phyloP scores from a whole-genome alignment of 208 protist species.

The Naegleria lovaniensis region DNA sequence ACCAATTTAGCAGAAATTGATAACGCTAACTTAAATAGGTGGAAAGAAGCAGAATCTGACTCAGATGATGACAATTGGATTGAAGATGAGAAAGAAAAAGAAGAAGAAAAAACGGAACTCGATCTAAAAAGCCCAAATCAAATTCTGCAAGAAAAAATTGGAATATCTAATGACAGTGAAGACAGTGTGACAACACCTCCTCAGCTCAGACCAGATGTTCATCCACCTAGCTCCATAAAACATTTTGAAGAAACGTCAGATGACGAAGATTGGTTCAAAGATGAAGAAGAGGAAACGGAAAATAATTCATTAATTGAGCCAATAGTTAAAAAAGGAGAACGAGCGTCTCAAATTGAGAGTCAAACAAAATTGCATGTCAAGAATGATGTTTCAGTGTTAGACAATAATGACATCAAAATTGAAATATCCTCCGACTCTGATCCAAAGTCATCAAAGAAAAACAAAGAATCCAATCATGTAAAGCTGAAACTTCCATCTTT shows the following conservation, averaged over 20 bases:
- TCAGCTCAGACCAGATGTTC: not conserved
- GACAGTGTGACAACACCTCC: not conserved
- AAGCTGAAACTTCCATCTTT: not conserved
- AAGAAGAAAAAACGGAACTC: not conserved
- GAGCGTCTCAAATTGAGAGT: not conserved
- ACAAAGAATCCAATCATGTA: not conserved
- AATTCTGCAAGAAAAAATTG: not conserved
- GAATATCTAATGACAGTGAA: not conserved
- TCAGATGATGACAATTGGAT: not conserved
- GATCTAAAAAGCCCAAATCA: constrained; percentile 1
- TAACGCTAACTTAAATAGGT: not conserved
- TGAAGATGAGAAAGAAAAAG: not conserved
- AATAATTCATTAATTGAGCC: not conserved
- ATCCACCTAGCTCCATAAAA: not conserved
- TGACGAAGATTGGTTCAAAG: not conserved
- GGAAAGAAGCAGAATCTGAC: not conserved
- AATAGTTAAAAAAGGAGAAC: not conserved
- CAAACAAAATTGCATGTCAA: not conserved
- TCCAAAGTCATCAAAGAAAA: not conserved
- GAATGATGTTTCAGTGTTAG: not conserved
- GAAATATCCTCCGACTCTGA: not conserved
- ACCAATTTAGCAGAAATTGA: not conserved
- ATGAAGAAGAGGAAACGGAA: not conserved
- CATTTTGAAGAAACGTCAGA: not conserved
- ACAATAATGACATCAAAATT: not conserved